Evolutionary conservation across 2,329 filamentous ascomycete species (phyloP).

Genomic region (Xylariales sp.): DNA sequence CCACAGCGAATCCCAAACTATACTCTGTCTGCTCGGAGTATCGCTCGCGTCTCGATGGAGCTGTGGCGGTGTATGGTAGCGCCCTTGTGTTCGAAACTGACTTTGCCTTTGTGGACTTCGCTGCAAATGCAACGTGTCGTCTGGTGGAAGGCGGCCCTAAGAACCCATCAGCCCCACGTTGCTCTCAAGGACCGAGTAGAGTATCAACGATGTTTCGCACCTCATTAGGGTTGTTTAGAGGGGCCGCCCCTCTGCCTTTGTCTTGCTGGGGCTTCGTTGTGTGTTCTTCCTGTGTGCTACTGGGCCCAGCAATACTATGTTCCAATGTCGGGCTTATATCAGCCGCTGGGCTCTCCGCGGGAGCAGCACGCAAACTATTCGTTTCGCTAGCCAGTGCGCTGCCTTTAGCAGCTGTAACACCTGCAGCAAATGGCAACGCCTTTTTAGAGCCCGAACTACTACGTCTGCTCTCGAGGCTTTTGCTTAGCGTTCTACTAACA

Average conservation of each 20-base stretch:
- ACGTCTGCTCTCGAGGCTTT: conserved; percentile 89
- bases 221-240: conserved; percentile 54
- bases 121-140: conserved; percentile 39
- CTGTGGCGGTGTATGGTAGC: conserved; percentile 34
- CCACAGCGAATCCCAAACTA: conserved; percentile 73
- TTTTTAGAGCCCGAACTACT: conserved; percentile 89
- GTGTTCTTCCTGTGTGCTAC: conserved; percentile 46
- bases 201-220: conserved; percentile 65
- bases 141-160: conserved; percentile 43
- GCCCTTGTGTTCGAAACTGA: conserved; percentile 42
- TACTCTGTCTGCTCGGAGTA: conserved; percentile 55
- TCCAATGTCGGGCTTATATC: conserved; percentile 51
- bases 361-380: conserved; percentile 65
- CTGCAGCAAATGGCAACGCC: conserved; percentile 67
- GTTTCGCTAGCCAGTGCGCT: conserved; percentile 68
- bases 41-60: conserved; percentile 57
- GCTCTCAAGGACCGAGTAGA: conserved; percentile 60
- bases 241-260: conserved; percentile 37
- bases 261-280: conserved; percentile 35
- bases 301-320: conserved; percentile 42
- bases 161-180: conserved; percentile 47
- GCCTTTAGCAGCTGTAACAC: conserved; percentile 57
- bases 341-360: conserved; percentile 53
- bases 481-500: conserved; percentile 82
- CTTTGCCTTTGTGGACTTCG: conserved; percentile 39